Base-by-base conservation (phyloP, 305 asterid species). In the Euphrasia arctica region DNA sequence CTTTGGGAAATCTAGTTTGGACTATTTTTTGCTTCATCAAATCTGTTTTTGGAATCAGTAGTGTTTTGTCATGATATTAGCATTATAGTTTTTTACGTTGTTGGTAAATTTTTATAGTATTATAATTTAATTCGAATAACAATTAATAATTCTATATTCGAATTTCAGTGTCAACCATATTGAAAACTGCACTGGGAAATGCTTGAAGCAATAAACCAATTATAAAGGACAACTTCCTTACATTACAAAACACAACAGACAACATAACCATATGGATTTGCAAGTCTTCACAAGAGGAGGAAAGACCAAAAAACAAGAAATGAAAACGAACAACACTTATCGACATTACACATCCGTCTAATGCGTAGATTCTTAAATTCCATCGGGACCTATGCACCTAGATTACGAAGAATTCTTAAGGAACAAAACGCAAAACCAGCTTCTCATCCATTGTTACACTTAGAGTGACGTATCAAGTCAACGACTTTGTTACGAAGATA, bases 161-260 rank as follows among this genome's bases (percentile, higher is more conserved):
- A 18, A 18, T 18, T 18, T 18, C 22, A 18, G 22, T 18, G 22
- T 18, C 22, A 18, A 18, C 22, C 22, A 18, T 18, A 18, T 18
- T 18, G 22, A 18, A 18, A 18, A 18, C 22, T 18, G 22, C 22
- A 18, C 22, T 18, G 22, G 22, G 22, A 18, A 18, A 18, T 18
- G 22, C 22, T 18, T 18, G 22, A 18, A 18, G 22, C 22, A 18
- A 18, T 18, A 18, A 18, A 18, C 22, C 22, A 18, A 18, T 18
- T 18, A 18, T 18, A 18, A 18, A 18, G 22, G 22, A 18, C 47
- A 42, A 57, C 18, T 65, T 43, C 42, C 71, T 36, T 36, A 34
- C 42, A 36, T 51, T 31, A 58, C 55, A 52, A 65, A 66, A 66
- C 66, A 69, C 22, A 28, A 13, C 48, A 71, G 49, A 48, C 42